phyloP scores from a whole-genome alignment of 768 basidiomycete genomes.

The Piloderma croceum region DNA sequence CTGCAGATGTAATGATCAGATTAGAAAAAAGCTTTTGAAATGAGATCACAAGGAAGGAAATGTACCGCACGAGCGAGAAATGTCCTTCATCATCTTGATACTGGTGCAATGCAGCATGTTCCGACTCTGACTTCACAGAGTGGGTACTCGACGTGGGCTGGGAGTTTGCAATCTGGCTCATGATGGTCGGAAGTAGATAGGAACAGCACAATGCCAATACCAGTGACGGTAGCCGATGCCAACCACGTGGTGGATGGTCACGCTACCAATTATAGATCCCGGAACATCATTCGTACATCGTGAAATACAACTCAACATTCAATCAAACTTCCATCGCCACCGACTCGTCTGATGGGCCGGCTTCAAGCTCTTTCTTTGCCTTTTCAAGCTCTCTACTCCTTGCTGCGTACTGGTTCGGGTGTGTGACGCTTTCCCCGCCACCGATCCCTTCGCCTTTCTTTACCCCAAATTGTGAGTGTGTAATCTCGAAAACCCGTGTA shows the following conservation, averaged over 20 bases:
- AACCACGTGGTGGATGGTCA: too few species aligned
- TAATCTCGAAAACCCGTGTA: slow-evolving; percentile 94
- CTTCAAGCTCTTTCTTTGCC: slow-evolving; percentile 19
- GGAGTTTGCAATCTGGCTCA: too few species aligned
- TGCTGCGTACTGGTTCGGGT: slow-evolving; percentile 90
- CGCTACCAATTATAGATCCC: too few species aligned
- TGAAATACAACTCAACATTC: too few species aligned
- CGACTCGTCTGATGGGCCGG: too few species aligned
- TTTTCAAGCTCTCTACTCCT: slow-evolving; percentile 63
- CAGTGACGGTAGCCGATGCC: too few species aligned
- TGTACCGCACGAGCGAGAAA: slow-evolving; percentile 92
- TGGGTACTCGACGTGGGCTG: too few species aligned
- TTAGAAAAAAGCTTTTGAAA: slow-evolving; percentile 7
- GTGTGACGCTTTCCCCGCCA: slow-evolving; percentile 79
- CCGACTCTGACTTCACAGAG: slow-evolving; percentile 23
- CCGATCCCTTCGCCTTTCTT: slow-evolving; percentile 89
- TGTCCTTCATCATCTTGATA: slow-evolving; percentile 90
- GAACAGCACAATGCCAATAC: too few species aligned
- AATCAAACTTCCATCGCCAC: too few species aligned
- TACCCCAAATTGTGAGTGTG: slow-evolving; percentile 65
- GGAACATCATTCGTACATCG: too few species aligned
- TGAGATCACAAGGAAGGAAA: slow-evolving; percentile 1
- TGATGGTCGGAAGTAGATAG: too few species aligned
- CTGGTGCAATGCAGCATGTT: slow-evolving; percentile 69
- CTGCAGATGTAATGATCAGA: slow-evolving; percentile 36